Evolutionary conservation across 495 filamentous ascomycete species (phyloP).

Genomic region (Aspergillus sclerotioniger): DNA sequence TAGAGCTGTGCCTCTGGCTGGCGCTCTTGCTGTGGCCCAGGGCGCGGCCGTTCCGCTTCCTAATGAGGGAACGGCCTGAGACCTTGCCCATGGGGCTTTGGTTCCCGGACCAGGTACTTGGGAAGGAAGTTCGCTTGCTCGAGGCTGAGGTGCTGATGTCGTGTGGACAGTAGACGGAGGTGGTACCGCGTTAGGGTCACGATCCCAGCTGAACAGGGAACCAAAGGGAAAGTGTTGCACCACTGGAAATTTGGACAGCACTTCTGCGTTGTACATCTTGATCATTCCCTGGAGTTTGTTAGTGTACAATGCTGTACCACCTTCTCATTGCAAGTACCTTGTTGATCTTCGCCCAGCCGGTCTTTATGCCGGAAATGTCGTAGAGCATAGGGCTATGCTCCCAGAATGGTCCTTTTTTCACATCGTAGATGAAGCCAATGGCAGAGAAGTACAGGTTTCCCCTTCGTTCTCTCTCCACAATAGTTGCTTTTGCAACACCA

Average conservation of each 20-base stretch:
- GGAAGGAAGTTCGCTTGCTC: conserved; percentile 24
- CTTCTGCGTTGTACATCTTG: conserved; percentile 72
- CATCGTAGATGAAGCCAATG: conserved; percentile 97
- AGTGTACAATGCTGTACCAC: background rate
- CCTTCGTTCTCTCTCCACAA: conserved; percentile 66
- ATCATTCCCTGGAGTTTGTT: conserved; percentile 57
- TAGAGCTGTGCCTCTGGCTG: conserved; percentile 18
- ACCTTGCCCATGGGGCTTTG: conserved; percentile 50
- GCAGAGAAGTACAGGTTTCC: conserved; percentile 95
- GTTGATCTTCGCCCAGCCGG: conserved; percentile 98
- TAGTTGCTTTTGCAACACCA: conserved; percentile 60
- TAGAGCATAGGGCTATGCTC: conserved; percentile 94
- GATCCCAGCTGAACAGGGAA: conserved; percentile 78
- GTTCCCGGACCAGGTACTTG: conserved; percentile 28
- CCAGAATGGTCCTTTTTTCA: conserved; percentile 97
- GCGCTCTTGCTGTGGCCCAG: conserved; percentile 35
- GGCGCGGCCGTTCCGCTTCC: conserved; percentile 40
- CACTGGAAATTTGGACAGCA: conserved; percentile 68
- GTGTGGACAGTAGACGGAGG: conserved; percentile 54
- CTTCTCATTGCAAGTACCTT: conserved; percentile 54
- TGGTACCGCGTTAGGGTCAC: conserved; percentile 58
- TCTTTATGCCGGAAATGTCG: conserved; percentile 85
- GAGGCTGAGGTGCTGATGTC: conserved; percentile 52
- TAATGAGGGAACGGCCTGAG: conserved; percentile 20
- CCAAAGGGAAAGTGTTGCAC: conserved; percentile 74